Base-by-base conservation (phyloP, 2,329 filamentous ascomycete species). In the Trichoderma oligosporum region DNA sequence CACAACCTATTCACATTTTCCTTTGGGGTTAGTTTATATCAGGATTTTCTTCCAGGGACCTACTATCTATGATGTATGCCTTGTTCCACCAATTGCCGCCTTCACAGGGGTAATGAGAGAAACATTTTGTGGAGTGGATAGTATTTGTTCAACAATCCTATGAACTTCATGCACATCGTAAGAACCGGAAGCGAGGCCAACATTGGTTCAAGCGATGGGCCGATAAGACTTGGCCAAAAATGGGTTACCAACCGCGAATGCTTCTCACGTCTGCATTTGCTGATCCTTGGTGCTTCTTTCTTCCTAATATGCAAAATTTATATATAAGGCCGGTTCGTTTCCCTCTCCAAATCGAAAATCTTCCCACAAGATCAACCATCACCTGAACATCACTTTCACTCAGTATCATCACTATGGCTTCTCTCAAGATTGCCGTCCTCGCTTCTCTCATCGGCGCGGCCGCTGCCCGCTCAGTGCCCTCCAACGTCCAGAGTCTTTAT, bases 401-500 rank as follows among this genome's bases (percentile, higher is more conserved):
- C 22, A 38, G 7, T 22, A 7, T 9, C 11, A 22, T 31, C 35
- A 24, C 7, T 16, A 58, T 58, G 56, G 48, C 56, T 31, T 11
- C 20, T 20, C 27, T 58, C 56, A 58, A 58, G 38, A 31, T 51
- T 24, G 51, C 64, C 22, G 61, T 68, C 9, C 51, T 67, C 16
- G 60, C 64, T 12, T 63, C 64, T 3, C 60, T 67, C 24, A 63
- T 61, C 16, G 58, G 63, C 36, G 18, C 65, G 3, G 61, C 62
- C 7, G 51, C 63, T 6, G 62, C 66, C n/a, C 70, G 69, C 46
- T 68, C 73, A 18, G 59, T 79, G 3, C 76, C 77, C 11, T 60
- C 65, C 42, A 78, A 78, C 58, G 66, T 79, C 18, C 65, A 68
- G 45, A 62, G 57, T 52, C 73, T 79, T 56, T 76, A 76, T 64